These are phyloP conservation scores for Triticum monococcum DNA, from an alignment of 176 grass and related monocot species.

Conservation along the genomic window DNA sequence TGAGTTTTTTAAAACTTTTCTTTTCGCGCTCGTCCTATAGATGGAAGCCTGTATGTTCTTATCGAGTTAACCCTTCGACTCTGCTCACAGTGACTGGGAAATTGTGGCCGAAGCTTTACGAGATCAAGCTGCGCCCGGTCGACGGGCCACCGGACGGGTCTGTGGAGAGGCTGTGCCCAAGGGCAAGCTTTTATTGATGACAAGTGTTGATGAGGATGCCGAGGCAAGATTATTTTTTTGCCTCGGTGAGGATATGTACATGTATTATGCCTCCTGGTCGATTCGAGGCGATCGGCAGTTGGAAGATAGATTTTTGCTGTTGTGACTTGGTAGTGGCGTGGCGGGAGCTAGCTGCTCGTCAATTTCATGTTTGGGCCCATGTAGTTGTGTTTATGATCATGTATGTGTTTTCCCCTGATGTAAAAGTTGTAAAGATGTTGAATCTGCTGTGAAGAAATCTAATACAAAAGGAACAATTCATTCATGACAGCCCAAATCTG, in stretches of 20 bases:
- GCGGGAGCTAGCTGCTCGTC: not conserved
- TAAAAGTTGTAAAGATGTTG: not conserved
- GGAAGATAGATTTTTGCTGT: not conserved
- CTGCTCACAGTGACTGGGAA: slow-evolving; percentile 41
- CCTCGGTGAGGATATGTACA: not conserved
- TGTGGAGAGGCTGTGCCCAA: slow-evolving; percentile 42
- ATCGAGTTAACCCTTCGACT: not conserved
- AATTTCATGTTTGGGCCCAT: not conserved
- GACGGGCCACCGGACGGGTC: slow-evolving; percentile 43
- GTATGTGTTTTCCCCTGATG: not conserved
- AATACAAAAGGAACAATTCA: not conserved
- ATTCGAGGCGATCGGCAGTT: not conserved
- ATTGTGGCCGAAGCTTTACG: slow-evolving; percentile 53
- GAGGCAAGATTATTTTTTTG: not conserved
- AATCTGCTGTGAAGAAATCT: not conserved
- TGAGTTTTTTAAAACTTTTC: too few relatives aligned
- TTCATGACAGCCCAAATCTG: not conserved
- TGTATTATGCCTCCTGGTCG: not conserved
- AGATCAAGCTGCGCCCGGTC: slow-evolving; percentile 41
- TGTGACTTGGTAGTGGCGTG: not conserved
- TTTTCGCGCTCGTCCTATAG: not conserved
- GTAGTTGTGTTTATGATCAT: slow-evolving; percentile 17
- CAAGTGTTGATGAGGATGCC: not conserved
- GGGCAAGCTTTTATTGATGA: slow-evolving; percentile 46
- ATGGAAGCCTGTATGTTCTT: not conserved